These are phyloP conservation scores for Anaeromyces robustus DNA, from an alignment of 192 early-diverging fungal genomes.

Conservation along the genomic window DNA sequence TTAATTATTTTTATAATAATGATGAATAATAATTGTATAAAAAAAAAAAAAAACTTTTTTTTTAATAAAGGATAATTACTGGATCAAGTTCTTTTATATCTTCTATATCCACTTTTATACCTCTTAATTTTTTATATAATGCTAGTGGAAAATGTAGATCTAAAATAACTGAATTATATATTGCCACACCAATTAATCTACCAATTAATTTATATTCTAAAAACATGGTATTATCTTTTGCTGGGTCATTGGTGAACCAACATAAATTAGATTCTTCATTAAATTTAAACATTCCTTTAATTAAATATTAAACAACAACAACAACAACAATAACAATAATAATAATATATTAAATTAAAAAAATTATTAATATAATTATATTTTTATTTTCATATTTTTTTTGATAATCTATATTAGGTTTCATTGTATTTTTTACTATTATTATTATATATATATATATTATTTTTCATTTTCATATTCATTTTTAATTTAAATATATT, in stretches of 20 bases:
- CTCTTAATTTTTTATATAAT: not conserved
- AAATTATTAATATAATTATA: too few species aligned
- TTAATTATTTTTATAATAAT: too few species aligned
- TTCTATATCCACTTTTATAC: not conserved
- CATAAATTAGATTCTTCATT: conserved; percentile 6
- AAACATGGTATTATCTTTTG: conserved; percentile 7
- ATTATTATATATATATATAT: too few species aligned
- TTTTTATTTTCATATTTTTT: too few species aligned
- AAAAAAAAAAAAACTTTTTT: not conserved
- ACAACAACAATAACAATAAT: too few species aligned
- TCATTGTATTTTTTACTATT: too few species aligned
- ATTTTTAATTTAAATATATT: not conserved
- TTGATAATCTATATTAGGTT: too few species aligned
- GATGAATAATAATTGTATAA: not conserved
- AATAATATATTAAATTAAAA: too few species aligned
- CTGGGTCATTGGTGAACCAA: conserved; percentile 6
- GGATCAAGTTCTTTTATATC: not conserved
- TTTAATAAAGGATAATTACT: not conserved
- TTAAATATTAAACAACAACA: too few species aligned
- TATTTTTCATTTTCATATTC: too few species aligned
- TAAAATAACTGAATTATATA: not conserved
- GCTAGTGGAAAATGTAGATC: conserved; percentile 3
- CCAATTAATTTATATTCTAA: conserved; percentile 17
- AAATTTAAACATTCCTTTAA: conserved; percentile 1
- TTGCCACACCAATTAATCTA: not conserved